These are phyloP conservation scores for Colletotrichum sp. DNA, from an alignment of 2,329 filamentous ascomycete species.

Conservation along the genomic window DNA sequence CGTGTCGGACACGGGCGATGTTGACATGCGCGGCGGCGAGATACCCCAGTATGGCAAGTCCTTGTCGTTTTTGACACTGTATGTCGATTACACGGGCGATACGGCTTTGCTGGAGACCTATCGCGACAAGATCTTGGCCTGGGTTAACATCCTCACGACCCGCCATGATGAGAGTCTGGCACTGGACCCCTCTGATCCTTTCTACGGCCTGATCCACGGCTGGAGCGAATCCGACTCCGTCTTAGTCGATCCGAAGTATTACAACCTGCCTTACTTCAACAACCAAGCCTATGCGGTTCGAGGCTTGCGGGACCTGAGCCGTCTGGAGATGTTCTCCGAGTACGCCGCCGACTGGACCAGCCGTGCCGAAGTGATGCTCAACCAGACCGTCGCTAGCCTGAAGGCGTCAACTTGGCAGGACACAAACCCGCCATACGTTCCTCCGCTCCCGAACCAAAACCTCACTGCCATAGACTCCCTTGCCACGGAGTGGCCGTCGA, in stretches of 20 bases:
- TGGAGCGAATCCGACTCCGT: background rate
- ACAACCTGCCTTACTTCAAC: background rate
- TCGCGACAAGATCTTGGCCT: background rate
- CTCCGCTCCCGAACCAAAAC: background rate
- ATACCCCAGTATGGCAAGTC: too few species aligned
- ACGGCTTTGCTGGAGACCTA: background rate
- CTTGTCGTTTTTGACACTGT: too few species aligned
- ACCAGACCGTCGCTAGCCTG: background rate
- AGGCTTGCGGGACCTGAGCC: background rate
- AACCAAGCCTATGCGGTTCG: background rate
- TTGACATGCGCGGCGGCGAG: too few species aligned
- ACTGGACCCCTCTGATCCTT: background rate
- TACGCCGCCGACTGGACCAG: background rate
- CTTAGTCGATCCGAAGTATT: background rate
- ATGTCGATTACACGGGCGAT: too few species aligned
- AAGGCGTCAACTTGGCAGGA: background rate
- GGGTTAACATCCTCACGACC: background rate
- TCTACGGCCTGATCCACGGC: background rate
- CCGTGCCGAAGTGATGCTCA: background rate
- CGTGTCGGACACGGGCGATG: too few species aligned
- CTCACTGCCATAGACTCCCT: background rate
- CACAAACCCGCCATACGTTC: background rate
- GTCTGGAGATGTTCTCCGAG: background rate
- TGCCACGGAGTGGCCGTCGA: background rate
- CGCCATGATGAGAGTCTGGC: background rate